Conservation (phyloP, 768 basidiomycete genomes). For the Crucibulum laeve region DNA sequence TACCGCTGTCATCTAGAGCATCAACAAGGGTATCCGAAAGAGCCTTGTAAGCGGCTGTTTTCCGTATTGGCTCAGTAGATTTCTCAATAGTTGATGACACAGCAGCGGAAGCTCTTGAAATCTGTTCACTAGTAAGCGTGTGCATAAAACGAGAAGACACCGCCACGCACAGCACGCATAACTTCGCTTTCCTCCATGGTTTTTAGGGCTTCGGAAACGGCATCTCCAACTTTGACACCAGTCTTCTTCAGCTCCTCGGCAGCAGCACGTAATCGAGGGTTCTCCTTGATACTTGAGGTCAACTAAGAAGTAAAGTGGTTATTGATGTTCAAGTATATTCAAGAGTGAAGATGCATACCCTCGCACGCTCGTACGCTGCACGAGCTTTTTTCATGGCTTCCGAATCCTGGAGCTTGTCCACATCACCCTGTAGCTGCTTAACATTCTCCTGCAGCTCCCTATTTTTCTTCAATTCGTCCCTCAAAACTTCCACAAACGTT, state of each 20-base stretch:
- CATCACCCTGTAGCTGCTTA: conserved; percentile 95
- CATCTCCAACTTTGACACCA: conserved; percentile 91
- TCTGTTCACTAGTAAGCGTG: conserved; percentile 36
- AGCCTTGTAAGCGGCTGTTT: conserved; percentile 91
- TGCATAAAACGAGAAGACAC: neutral
- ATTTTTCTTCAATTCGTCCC: conserved; percentile 91
- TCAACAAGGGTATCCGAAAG: conserved; percentile 87
- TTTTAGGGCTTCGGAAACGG: conserved; percentile 86
- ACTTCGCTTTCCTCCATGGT: conserved; percentile 94
- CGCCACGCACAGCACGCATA: conserved; percentile 70
- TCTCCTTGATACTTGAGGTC: conserved; percentile 92
- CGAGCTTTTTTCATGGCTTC: conserved; percentile 91
- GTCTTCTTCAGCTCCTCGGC: conserved; percentile 89
- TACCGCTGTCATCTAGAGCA: conserved; percentile 90
- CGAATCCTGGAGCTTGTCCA: conserved; percentile 95
- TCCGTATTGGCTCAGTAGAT: conserved; percentile 95
- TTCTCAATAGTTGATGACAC: conserved; percentile 82
- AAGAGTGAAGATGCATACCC: conserved; percentile 52
- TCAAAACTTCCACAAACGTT: conserved; percentile 92
- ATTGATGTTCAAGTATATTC: conserved; percentile 4
- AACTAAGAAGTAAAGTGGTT: conserved; percentile 43
- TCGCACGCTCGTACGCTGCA: conserved; percentile 90
- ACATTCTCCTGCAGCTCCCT: conserved; percentile 94
- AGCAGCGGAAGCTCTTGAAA: conserved; percentile 80
- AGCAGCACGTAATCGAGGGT: conserved; percentile 85